These are phyloP conservation scores for Phialophora chinensis DNA, from an alignment of 2,329 filamentous ascomycete species.

Conservation along the genomic window DNA sequence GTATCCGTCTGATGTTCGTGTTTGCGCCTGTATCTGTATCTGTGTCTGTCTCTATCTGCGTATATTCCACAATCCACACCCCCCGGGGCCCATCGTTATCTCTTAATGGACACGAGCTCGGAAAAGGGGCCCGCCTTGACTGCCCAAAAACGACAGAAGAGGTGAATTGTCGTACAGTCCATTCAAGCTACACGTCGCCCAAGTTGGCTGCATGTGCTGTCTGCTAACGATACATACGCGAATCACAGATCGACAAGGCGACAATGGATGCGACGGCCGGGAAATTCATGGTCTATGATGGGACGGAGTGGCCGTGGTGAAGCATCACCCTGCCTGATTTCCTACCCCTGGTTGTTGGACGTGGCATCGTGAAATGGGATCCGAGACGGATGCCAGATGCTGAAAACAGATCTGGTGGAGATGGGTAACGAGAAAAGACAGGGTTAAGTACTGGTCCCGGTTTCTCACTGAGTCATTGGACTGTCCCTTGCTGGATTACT, in stretches of 20 bases:
- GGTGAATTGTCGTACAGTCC: not conserved
- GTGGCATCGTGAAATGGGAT: not conserved
- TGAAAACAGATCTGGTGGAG: too few species aligned
- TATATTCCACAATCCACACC: too few species aligned
- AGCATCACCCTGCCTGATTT: too few species aligned
- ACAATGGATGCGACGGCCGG: conserved; percentile 29
- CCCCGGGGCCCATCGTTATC: not conserved
- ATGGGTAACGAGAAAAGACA: too few species aligned
- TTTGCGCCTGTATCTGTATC: not conserved
- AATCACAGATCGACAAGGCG: conserved; percentile 32
- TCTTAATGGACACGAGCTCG: not conserved
- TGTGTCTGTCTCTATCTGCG: too few species aligned
- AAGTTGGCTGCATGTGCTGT: not conserved
- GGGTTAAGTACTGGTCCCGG: too few species aligned
- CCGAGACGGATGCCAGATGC: not conserved
- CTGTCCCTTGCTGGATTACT: too few species aligned
- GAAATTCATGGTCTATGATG: conserved; percentile 32
- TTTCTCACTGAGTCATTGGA: too few species aligned
- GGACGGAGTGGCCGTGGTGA: conserved; percentile 22
- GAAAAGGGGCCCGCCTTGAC: too few species aligned
- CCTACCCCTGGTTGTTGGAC: too few species aligned
- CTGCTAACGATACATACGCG: not conserved
- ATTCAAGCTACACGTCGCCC: not conserved
- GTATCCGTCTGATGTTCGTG: not conserved
- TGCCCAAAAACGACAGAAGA: too few species aligned